Evolutionary conservation across 2,329 filamentous ascomycete species (phyloP).

Genomic region (Neofusicoccum ribis): DNA sequence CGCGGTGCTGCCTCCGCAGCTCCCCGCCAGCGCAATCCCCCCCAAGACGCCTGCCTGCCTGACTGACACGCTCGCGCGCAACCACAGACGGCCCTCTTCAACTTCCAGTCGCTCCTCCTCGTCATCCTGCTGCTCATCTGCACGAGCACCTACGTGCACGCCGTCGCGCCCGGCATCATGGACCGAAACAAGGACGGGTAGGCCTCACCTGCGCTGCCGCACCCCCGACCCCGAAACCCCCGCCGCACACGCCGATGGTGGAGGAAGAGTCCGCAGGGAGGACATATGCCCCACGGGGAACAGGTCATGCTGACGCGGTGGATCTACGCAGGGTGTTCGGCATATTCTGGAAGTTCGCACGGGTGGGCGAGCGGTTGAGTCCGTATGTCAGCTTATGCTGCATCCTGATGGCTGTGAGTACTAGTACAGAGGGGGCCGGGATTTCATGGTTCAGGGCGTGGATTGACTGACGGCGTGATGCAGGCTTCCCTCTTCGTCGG

Average conservation of each 20-base stretch:
- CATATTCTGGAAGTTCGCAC: conserved; percentile 93
- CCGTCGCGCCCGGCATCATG: conserved; percentile 83
- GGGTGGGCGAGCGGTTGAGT: conserved; percentile 88
- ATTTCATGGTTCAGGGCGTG: too few relatives aligned
- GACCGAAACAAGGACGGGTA: conserved; percentile 92
- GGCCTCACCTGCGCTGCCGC: conserved; percentile 23
- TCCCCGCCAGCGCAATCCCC: neutral
- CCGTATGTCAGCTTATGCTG: conserved; percentile 96
- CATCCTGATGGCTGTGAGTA: conserved; percentile 82
- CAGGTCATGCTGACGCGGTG: neutral
- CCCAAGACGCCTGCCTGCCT: too few relatives aligned
- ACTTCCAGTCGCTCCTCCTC: conserved; percentile 94
- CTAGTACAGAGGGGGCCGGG: neutral
- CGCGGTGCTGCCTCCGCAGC: neutral
- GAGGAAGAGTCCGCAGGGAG: neutral
- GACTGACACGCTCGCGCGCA: neutral
- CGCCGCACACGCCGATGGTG: too few relatives aligned
- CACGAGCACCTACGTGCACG: conserved; percentile 91
- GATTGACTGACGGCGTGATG: neutral
- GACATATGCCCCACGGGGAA: neutral
- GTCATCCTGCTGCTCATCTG: conserved; percentile 94
- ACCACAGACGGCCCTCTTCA: conserved; percentile 87
- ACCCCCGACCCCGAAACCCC: neutral
- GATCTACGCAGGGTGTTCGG: conserved; percentile 63
- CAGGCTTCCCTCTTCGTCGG: conserved; percentile 29